Percentiles rank a stretch among this genome's conserved stretches.
Evolutionary conservation across 129 eudicot genomes (phyloP).

Genomic region (Tagetes erecta): DNA sequence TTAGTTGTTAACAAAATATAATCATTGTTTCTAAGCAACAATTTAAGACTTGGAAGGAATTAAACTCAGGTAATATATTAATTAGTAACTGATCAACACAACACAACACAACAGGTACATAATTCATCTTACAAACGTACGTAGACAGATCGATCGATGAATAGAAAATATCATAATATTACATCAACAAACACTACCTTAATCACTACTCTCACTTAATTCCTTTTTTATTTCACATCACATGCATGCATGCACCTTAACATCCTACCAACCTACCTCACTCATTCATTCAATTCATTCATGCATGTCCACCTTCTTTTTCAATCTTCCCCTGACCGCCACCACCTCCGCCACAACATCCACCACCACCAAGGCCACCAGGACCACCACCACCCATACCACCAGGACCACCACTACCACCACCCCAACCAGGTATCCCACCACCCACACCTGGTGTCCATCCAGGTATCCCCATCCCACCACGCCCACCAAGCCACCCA

Average conservation of each 20-base stretch:
- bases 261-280: not conserved
- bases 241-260: not conserved
- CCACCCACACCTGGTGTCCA: constrained; percentile 18
- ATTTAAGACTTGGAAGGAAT: too few relatives aligned
- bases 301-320: constrained; percentile 6
- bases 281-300: not conserved
- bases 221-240: constrained; percentile 23
- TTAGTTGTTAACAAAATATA: too few relatives aligned
- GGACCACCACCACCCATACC: not conserved
- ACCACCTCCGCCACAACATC: not conserved
- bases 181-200: not conserved
- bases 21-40: too few relatives aligned
- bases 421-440: constrained; percentile 8
- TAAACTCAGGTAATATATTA: too few relatives aligned
- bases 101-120: not conserved
- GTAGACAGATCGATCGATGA: not conserved
- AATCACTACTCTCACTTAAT: not conserved
- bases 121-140: not conserved
- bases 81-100: too few relatives aligned
- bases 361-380: not conserved
- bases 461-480: constrained; percentile 31
- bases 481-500: constrained; percentile 37
- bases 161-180: not conserved
- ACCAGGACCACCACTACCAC: constrained; percentile 13
- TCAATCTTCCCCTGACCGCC: not conserved